Percentiles rank a stretch among this genome's conserved stretches.
Evolutionary conservation across 805 yeast species (phyloP).

Genomic region (Peterozyma xylosa): DNA sequence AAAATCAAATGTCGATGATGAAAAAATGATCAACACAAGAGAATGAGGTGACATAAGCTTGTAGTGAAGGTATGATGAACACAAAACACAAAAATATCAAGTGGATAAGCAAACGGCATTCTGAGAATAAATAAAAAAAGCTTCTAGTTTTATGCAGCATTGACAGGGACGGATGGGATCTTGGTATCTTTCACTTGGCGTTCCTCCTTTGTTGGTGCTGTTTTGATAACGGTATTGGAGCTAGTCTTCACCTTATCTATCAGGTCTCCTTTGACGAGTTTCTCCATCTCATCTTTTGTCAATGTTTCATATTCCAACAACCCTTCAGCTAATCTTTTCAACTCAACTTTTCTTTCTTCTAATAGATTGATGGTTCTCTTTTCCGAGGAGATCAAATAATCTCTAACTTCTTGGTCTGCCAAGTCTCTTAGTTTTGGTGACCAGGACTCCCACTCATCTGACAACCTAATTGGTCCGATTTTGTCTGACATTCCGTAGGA

Average conservation of each 20-base stretch:
- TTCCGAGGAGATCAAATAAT: slow-evolving; percentile 67
- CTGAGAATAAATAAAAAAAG: too few relatives aligned
- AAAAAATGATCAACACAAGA: too few relatives aligned
- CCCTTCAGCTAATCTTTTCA: slow-evolving; percentile 87
- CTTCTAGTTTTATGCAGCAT: too few relatives aligned
- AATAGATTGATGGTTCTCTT: slow-evolving; percentile 69
- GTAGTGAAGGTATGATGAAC: too few relatives aligned
- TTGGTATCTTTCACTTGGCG: slow-evolving; percentile 4
- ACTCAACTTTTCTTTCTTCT: slow-evolving; percentile 53
- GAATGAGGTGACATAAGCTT: too few relatives aligned
- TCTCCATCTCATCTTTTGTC: slow-evolving; percentile 84
- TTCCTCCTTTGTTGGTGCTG: slow-evolving; percentile 9
- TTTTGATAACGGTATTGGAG: slow-evolving; percentile 68
- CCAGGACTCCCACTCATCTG: slow-evolving; percentile 95
- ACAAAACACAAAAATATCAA: too few relatives aligned
- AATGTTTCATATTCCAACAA: slow-evolving; percentile 92
- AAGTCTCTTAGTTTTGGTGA: slow-evolving; percentile 78
- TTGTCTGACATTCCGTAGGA: slow-evolving; percentile 93
- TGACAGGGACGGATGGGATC: not conserved
- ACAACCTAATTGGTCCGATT: slow-evolving; percentile 85
- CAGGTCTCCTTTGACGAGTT: slow-evolving; percentile 72
- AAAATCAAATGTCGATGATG: too few relatives aligned
- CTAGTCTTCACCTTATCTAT: slow-evolving; percentile 61
- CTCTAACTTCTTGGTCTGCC: slow-evolving; percentile 90
- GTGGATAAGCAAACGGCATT: too few relatives aligned